A percentile compares a stretch with the other conserved stretches of the same genome.
Conservation (phyloP, 164 flowering plant genomes). For the Nymphaea colorata region DNA sequence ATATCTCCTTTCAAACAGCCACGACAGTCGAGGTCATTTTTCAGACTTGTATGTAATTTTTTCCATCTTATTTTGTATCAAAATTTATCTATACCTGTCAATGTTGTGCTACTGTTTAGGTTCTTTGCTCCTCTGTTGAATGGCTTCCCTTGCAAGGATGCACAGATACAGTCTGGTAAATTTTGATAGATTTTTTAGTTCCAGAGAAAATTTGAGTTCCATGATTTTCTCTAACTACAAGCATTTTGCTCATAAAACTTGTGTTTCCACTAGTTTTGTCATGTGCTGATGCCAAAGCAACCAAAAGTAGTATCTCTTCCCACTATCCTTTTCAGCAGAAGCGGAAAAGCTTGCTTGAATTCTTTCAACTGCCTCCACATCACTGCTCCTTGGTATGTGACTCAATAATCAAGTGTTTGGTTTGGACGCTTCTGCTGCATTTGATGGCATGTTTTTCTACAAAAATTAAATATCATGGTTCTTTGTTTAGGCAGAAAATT, state of each 20-base stretch:
- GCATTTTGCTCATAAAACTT: too few relatives aligned
- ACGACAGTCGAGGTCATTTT: constrained; percentile 36
- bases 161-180: constrained; percentile 30
- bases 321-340: constrained; percentile 44
- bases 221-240: too few relatives aligned
- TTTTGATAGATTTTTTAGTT: neutral
- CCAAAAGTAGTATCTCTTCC: constrained; percentile 32
- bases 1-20: constrained; percentile 88
- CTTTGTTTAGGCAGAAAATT: constrained; percentile 1
- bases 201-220: too few relatives aligned
- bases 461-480: neutral
- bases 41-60: neutral
- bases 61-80: neutral
- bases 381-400: constrained; percentile 26
- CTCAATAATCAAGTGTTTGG: neutral
- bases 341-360: constrained; percentile 53
- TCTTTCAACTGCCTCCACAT: constrained; percentile 43
- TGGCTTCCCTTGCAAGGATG: constrained; percentile 14
- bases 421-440: too few relatives aligned
- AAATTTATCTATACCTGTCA: neutral
- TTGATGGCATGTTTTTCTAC: too few relatives aligned
- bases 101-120: constrained; percentile 11
- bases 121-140: constrained; percentile 50
- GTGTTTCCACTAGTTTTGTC: neutral
- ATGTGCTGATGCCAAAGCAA: constrained; percentile 21